Evolutionary conservation across 1,139 yeast genomes (phyloP).

Genomic region (Sugiyamaella xylanicola): DNA sequence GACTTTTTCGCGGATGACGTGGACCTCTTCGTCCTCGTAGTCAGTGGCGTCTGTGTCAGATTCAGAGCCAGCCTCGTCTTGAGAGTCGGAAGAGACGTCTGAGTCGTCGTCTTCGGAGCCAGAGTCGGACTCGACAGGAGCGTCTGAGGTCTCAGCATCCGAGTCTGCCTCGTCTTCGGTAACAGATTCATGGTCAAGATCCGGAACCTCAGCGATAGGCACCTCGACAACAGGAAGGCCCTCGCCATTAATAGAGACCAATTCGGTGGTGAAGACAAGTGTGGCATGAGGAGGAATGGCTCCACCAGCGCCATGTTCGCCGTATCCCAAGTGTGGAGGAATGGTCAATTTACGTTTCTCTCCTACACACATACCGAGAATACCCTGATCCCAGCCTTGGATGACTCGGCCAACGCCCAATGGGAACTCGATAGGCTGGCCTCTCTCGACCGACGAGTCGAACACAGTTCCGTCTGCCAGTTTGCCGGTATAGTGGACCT

Average conservation of each 20-base stretch:
- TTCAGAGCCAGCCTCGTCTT: slow-evolving; percentile 3
- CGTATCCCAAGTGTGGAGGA: slow-evolving; percentile 79
- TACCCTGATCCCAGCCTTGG: slow-evolving; percentile 86
- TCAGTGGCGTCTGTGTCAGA: slow-evolving; percentile 12
- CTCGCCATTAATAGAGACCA: slow-evolving; percentile 38
- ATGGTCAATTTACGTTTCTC: slow-evolving; percentile 77
- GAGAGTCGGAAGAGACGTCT: not conserved
- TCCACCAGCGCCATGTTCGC: slow-evolving; percentile 68
- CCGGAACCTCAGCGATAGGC: slow-evolving; percentile 1
- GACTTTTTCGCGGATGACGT: not conserved
- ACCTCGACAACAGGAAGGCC: slow-evolving; percentile 16
- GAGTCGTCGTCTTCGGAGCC: not conserved
- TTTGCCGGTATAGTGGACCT: slow-evolving; percentile 75
- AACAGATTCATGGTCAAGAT: slow-evolving; percentile 18
- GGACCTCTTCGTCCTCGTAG: slow-evolving; percentile 2
- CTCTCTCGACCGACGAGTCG: slow-evolving; percentile 71
- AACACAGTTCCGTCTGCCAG: slow-evolving; percentile 69
- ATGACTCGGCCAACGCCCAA: slow-evolving; percentile 80
- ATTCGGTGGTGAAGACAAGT: slow-evolving; percentile 45
- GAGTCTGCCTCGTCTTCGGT: slow-evolving; percentile 15
- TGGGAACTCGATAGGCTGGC: slow-evolving; percentile 64
- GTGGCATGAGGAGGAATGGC: slow-evolving; percentile 75
- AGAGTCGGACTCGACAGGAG: not conserved
- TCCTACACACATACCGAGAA: slow-evolving; percentile 79
- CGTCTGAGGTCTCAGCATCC: slow-evolving; percentile 8